Base-by-base conservation (phyloP, 2,329 filamentous ascomycete genomes). In the Cercospora beticola region DNA sequence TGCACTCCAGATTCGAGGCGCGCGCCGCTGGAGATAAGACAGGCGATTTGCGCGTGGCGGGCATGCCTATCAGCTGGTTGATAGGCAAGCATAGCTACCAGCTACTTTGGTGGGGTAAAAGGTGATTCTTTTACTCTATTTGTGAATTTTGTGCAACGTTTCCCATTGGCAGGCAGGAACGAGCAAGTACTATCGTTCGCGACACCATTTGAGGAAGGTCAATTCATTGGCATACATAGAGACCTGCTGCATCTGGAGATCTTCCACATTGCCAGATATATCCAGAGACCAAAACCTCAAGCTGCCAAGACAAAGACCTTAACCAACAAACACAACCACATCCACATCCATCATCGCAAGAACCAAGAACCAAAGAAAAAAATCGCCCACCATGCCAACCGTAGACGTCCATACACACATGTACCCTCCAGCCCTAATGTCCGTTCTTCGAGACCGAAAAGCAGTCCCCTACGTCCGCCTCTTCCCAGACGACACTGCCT, bases 391-490 rank as follows among this genome's bases (percentile, higher is more conserved):
- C 36, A 78, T 78, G 76, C 73, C 76, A 0, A 81, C 86, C 68
- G 84, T 89, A 62, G 87, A 89, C 75, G 82, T 89, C 60, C 87
- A 89, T 77, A 89, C 87, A 7, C 87, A 89, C 80, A 82, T 89
- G 75, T 89, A 89, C 74, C 87, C 87, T 1, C 86, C 85, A 18
- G 60, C 71, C 7, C 64, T 74, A 8, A 85, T 89, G 79, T 79
- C 83, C 63, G 83, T 89, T 60, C 83, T 89, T 10, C 83, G 85
- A 46, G 81, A 82, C 10, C 84, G 87, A 70, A 83, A 81, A 58
- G 83, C 83, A 23, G 91, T 94, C 70, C 92, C 92, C 36, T 87
- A 93, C 68, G 88, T 94, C 67, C 87, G 90, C 68, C 86, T 84
- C 18, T 92, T 92, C 74, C 83, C 73, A 9, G 74, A 77, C 83